Evolutionary conservation across 2,329 filamentous ascomycete genomes (phyloP).

Genomic region (Paraconiothyrium sp.): DNA sequence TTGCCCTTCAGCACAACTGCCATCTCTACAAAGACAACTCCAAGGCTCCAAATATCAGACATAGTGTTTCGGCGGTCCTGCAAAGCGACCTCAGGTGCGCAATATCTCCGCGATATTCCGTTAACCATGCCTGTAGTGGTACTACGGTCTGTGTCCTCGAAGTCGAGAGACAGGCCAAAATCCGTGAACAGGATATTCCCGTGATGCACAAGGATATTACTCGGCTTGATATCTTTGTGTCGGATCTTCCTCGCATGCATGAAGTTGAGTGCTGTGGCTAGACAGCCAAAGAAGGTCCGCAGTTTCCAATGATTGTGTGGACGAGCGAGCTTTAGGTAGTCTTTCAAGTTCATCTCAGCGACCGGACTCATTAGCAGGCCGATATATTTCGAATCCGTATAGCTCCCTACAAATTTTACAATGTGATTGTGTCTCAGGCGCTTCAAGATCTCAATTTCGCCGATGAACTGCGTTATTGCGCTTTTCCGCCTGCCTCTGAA

Average conservation of each 20-base stretch:
- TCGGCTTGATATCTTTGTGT: slow-evolving; percentile 45
- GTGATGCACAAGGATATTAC: slow-evolving; percentile 38
- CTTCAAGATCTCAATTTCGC: slow-evolving; percentile 40
- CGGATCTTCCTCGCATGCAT: slow-evolving; percentile 35
- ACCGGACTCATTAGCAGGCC: slow-evolving; percentile 42
- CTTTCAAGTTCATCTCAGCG: slow-evolving; percentile 30
- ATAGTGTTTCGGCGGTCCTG: slow-evolving; percentile 22
- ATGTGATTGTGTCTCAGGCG: slow-evolving; percentile 40
- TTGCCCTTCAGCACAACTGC: slow-evolving; percentile 25
- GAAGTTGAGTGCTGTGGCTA: slow-evolving; percentile 34
- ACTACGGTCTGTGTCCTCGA: slow-evolving; percentile 23
- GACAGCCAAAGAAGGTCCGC: slow-evolving; percentile 39
- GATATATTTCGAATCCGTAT: slow-evolving; percentile 39
- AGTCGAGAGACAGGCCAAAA: slow-evolving; percentile 37
- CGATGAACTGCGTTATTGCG: slow-evolving; percentile 31
- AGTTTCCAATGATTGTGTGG: slow-evolving; percentile 15
- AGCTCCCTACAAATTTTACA: slow-evolving; percentile 41
- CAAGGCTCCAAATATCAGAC: slow-evolving; percentile 31
- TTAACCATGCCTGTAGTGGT: slow-evolving; percentile 23
- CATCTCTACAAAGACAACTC: slow-evolving; percentile 29
- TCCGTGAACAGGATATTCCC: slow-evolving; percentile 35
- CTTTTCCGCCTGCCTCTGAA: slow-evolving; percentile 21
- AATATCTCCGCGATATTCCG: slow-evolving; percentile 24
- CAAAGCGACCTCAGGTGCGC: slow-evolving; percentile 25
- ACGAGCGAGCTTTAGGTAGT: slow-evolving; percentile 24